Base-by-base conservation (phyloP, 805 yeast species). In the Starmerella lactis-condensi region DNA sequence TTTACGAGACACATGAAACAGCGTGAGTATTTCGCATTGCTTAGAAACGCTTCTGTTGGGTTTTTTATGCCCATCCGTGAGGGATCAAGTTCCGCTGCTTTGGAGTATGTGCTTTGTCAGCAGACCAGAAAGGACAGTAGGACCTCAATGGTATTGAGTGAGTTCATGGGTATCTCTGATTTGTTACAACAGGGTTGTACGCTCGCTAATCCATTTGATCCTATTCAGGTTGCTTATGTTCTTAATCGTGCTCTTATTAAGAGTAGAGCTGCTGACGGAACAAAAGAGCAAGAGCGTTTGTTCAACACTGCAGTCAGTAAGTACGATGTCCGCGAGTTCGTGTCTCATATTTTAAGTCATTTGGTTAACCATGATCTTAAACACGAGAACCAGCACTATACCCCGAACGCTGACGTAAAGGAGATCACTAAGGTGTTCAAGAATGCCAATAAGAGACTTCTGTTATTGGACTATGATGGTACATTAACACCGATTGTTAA, bases 381-480 rank as follows among this genome's bases (percentile, higher is more conserved):
- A 21, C 52, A 60, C 36, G 59, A 58, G 24, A 58, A 62, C 26
- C 58, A 61, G 17, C 72, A 67, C 44, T 65, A 72, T 28, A 77
- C 85, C 0, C 95, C 98, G 1, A 74, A 82, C 11, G 62, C 83
- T 42, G 79, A 85, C 51, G 61, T 77, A 33, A 78, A 81, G 3
- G 48, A 64, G 24, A 52, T 85, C 37, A 56, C 68, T 34, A 59
- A 65, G 15, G 64, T 65, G 35, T 89, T 79, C 52, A 52, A 64
- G 28, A 42, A 51, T 15, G 69, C 94, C 0, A 39, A 66, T 21
- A 65, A 75, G 44, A 65, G 96, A 39, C 56, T 89, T 36, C 81
- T 89, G 45, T 53, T 89, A 44, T 83, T 89, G 56, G 99, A 89
- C 56, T 89, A 89, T 51, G 99, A 89, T 51, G 99, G 99, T 18